These are phyloP conservation scores for Colletotrichum theobromicola DNA, from an alignment of 2,329 filamentous ascomycete genomes.

Conservation along the genomic window DNA sequence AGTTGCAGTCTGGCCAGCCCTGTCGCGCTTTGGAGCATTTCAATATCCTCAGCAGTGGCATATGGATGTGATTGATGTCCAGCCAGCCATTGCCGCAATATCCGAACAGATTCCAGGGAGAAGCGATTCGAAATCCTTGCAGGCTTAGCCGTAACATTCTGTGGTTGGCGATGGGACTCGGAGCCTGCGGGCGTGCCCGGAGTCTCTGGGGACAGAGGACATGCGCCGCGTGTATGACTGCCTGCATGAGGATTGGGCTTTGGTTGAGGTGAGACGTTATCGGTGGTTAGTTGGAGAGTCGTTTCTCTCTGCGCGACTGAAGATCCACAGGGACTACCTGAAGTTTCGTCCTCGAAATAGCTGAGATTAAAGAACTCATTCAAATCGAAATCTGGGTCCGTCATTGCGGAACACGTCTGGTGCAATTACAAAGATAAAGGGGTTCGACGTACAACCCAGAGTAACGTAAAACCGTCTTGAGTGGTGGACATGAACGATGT, in stretches of 20 bases:
- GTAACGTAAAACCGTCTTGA: not conserved
- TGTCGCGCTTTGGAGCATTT: not conserved
- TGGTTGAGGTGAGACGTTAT: not conserved
- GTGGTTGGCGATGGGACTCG: not conserved
- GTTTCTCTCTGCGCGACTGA: not conserved
- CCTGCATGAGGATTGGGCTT: not conserved
- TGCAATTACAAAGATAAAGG: not conserved
- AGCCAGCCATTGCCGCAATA: not conserved
- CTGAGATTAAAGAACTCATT: not conserved
- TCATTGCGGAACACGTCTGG: not conserved
- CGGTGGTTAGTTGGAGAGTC: not conserved
- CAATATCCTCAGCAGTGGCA: not conserved
- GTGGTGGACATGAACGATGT: not conserved
- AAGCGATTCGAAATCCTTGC: not conserved
- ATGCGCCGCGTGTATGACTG: not conserved
- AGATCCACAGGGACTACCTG: not conserved
- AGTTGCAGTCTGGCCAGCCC: not conserved
- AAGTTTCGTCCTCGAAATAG: not conserved
- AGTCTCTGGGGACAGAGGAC: not conserved
- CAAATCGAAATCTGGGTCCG: not conserved
- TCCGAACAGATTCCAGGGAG: not conserved
- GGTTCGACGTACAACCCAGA: not conserved
- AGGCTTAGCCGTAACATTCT: not conserved
- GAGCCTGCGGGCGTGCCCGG: accelerated
- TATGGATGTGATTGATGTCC: not conserved